Evolutionary conservation across 768 basidiomycete genomes (phyloP), one percentile per base, ranked within the genome.

Genomic region (Lyophyllum shimeji): DNA sequence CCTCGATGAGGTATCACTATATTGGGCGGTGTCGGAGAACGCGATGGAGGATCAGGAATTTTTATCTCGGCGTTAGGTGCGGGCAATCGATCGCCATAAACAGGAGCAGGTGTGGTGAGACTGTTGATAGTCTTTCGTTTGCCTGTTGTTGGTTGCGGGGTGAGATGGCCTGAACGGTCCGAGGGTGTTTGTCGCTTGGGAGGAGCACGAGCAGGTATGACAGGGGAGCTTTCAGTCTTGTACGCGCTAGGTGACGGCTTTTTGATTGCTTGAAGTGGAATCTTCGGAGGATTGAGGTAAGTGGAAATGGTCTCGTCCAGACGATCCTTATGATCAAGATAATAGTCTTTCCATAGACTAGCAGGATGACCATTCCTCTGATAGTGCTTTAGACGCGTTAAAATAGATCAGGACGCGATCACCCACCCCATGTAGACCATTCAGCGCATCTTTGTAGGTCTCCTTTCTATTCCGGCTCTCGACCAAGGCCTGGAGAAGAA

Each of bases 281-380:
- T 24, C 55, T 65, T 67, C 15, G 60, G 64, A 17, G 62, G 66
- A 37, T 59, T 65, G 6, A 75, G 56, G 53, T 68, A 75, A 62
- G 69, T 66, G 17, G 68, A 67, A 57, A 79, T 73, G 67, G 71
- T 72, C 25, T 71, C 69, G 63, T 89, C 84, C 33, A 90, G 71
- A 40, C 82, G 80, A 50, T 78, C 75, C 55, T 81, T 83, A 63
- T 90, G 78, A 54, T 89, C 87, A 15, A 91, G 76, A 61, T 87
- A 91, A 65, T 89, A 89, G 62, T 91, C 89, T 64, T 90, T 90
- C 89, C 89, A 91, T 21, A 87, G 69, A 65, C 77, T 84, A 34
- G 86, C 80, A 17, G 78, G 76, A 64, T 82, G 80, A 5, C 74
- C 75, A 55, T 77, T 77, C 67, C 65, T 76, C 82, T 83, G 24